phyloP scores from a whole-genome alignment of 495 filamentous ascomycete species.

The Cudoniella acicularis region DNA sequence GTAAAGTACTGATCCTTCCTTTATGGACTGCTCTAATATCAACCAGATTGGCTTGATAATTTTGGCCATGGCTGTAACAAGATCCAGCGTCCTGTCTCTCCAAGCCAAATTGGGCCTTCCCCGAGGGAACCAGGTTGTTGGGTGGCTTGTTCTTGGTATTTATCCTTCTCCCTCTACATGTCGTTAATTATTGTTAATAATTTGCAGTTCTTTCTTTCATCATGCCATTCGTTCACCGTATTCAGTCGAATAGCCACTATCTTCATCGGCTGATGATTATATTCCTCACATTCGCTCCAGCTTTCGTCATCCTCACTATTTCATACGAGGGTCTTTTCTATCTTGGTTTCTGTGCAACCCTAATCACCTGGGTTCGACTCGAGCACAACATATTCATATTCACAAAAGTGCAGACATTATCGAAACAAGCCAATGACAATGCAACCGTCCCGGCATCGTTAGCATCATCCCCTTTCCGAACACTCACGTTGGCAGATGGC shows the following conservation, averaged over 20 bases:
- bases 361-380: conserved; percentile 86
- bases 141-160: conserved; percentile 80
- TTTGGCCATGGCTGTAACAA: conserved; percentile 81
- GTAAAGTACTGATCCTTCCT: conserved; percentile 7
- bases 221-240: conserved; percentile 75
- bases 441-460: conserved; percentile 19
- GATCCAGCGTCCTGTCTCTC: conserved; percentile 73
- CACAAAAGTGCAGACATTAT: conserved; percentile 16
- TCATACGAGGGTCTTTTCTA: conserved; percentile 98
- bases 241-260: conserved; percentile 83
- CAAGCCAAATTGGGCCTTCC: conserved; percentile 88
- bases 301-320: conserved; percentile 94
- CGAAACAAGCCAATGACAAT: conserved; percentile 25
- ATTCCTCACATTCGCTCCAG: conserved; percentile 89
- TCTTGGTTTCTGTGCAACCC: conserved; percentile 76
- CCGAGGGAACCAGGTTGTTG: conserved; percentile 80
- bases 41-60: conserved; percentile 71
- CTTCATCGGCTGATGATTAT: conserved; percentile 84
- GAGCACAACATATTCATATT: conserved; percentile 75
- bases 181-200: conserved; percentile 12
- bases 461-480: conserved; percentile 23
- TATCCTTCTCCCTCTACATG: conserved; percentile 2
- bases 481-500: conserved; percentile 71
- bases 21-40: conserved; percentile 10
- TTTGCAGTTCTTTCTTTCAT: conserved; percentile 65